A percentile compares a stretch with the other conserved stretches of the same genome.
These are phyloP conservation scores for Botryobasidium botryosum DNA, from an alignment of 768 basidiomycete genomes.

Conservation along the genomic window DNA sequence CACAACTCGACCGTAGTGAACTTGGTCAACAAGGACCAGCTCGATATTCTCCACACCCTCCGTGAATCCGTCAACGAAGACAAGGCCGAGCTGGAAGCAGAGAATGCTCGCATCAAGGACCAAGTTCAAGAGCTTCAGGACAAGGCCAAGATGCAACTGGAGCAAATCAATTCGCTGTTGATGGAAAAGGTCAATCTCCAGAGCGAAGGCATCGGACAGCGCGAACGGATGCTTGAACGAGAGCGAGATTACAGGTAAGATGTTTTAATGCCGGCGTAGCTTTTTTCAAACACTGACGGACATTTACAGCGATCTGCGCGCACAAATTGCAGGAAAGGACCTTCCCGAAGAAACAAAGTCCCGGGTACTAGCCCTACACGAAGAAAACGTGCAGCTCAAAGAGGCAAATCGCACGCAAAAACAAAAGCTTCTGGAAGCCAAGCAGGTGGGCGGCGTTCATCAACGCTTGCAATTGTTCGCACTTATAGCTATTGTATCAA, in stretches of 20 bases:
- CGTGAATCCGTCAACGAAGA: conserved; percentile 84
- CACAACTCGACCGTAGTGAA: conserved; percentile 36
- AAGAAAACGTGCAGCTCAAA: conserved; percentile 54
- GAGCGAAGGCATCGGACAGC: conserved; percentile 74
- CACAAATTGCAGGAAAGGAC: conserved; percentile 58
- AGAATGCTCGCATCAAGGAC: conserved; percentile 43
- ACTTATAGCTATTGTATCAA: not conserved
- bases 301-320: conserved; percentile 50
- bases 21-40: conserved; percentile 83
- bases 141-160: conserved; percentile 80
- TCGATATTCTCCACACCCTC: conserved; percentile 71
- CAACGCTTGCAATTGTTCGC: not conserved
- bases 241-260: conserved; percentile 71
- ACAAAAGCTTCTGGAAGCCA: conserved; percentile 69
- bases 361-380: conserved; percentile 55
- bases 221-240: conserved; percentile 72
- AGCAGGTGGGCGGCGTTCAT: conserved; percentile 30
- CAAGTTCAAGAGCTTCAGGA: conserved; percentile 57
- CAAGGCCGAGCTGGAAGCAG: conserved; percentile 54
- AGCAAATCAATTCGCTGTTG: conserved; percentile 70
- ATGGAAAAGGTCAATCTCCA: conserved; percentile 86
- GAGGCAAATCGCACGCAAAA: conserved; percentile 51
- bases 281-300: not conserved
- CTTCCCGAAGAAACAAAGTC: conserved; percentile 70
- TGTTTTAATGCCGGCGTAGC: conserved; percentile 1